phyloP scores from a whole-genome alignment of 2,329 filamentous ascomycete species.

The Colletotrichum sp. region DNA sequence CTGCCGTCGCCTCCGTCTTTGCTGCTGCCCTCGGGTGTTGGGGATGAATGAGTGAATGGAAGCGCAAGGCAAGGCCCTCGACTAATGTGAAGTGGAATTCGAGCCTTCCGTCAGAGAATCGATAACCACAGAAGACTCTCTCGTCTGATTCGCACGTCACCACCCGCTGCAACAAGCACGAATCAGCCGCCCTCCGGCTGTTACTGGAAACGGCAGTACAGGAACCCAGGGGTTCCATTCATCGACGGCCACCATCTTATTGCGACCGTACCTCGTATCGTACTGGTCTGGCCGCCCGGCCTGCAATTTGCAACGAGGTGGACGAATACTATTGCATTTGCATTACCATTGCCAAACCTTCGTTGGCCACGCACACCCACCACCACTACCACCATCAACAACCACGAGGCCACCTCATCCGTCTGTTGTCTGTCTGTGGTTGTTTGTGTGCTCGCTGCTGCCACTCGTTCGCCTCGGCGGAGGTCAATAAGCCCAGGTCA shows the following conservation, averaged over 20 bases:
- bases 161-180: not conserved
- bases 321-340: not conserved
- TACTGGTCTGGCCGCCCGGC: not conserved
- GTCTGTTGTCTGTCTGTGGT: not conserved
- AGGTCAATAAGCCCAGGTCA: not conserved
- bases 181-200: not conserved
- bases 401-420: not conserved
- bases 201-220: not conserved
- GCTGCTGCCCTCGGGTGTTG: not conserved
- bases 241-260: not conserved
- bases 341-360: not conserved
- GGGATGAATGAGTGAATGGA: not conserved
- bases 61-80: not conserved
- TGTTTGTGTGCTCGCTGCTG: not conserved
- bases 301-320: not conserved
- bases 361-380: not conserved
- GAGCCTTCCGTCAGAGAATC: not conserved
- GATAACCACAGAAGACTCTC: not conserved
- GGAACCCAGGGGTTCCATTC: slow-evolving; percentile 8
- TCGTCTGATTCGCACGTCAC: not conserved
- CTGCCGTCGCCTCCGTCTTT: not conserved
- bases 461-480: not conserved
- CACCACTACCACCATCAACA: not conserved
- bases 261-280: not conserved
- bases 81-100: not conserved